phyloP scores from a whole-genome alignment of 352 stramenopile species.

The Pythium sp. region DNA sequence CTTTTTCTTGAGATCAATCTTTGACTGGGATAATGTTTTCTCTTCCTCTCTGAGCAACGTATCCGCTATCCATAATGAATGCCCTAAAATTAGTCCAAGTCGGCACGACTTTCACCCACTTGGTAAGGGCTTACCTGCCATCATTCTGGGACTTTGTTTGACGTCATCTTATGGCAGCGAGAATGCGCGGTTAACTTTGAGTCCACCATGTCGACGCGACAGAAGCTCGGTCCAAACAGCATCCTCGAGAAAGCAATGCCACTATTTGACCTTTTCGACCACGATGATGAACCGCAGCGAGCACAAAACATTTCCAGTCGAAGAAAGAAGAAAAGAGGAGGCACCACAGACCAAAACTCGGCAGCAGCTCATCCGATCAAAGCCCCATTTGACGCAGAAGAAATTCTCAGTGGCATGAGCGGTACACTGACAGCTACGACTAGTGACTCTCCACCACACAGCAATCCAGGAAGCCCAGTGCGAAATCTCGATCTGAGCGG shows the following conservation, averaged over 20 bases:
- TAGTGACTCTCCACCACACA: not conserved
- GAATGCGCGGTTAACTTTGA: not conserved
- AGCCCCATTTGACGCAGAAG: slow-evolving; percentile 12
- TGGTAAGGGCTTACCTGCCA: not conserved
- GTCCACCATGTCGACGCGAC: slow-evolving; percentile 10
- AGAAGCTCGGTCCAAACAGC: slow-evolving; percentile 21
- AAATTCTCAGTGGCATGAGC: not conserved
- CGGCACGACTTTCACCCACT: not conserved
- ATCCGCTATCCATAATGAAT: not conserved
- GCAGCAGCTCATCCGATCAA: not conserved
- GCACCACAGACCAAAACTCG: not conserved
- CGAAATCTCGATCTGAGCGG: not conserved
- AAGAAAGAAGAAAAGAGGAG: slow-evolving; percentile 20
- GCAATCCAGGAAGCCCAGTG: not conserved
- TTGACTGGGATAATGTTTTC: not conserved
- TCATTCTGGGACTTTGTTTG: not conserved
- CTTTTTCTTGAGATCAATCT: not conserved
- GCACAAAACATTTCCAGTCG: slow-evolving; percentile 11
- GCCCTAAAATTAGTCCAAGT: not conserved
- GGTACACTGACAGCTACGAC: not conserved
- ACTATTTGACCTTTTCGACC: slow-evolving; percentile 35
- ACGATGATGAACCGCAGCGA: not conserved
- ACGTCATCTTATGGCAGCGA: not conserved
- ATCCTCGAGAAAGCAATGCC: slow-evolving; percentile 29
- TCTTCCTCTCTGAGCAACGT: not conserved